Conservation (phyloP, 768 basidiomycete genomes). For the Filobasidium floriforme region DNA sequence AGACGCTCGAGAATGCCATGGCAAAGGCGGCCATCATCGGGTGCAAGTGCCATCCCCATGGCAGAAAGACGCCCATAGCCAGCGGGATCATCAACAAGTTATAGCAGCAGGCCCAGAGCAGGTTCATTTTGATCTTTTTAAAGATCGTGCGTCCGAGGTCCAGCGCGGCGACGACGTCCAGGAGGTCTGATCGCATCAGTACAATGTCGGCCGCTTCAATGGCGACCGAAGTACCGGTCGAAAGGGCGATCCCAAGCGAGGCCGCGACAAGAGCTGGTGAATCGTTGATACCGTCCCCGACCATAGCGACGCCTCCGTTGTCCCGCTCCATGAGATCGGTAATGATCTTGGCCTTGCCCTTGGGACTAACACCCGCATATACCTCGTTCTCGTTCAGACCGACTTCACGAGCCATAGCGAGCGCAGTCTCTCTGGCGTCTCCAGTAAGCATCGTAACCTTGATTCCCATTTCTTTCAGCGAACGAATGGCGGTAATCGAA, state of each 20-base stretch:
- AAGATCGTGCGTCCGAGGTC: conserved; percentile 85
- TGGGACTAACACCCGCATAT: conserved; percentile 87
- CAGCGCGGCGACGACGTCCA: conserved; percentile 94
- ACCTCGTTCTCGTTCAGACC: conserved; percentile 77
- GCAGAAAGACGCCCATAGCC: conserved; percentile 94
- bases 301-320: conserved; percentile 80
- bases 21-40: conserved; percentile 98
- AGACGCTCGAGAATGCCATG: conserved; percentile 96
- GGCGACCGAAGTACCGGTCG: conserved; percentile 91
- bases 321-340: conserved; percentile 68
- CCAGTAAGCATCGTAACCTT: conserved; percentile 91
- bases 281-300: conserved; percentile 98
- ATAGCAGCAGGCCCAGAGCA: conserved; percentile 93
- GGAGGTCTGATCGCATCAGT: conserved; percentile 89
- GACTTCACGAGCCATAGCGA: conserved; percentile 80
- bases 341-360: conserved; percentile 83
- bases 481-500: conserved; percentile 69
- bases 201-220: conserved; percentile 98
- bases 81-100: conserved; percentile 89
- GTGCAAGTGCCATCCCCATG: conserved; percentile 83
- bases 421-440: conserved; percentile 74
- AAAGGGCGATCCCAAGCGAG: conserved; percentile 91
- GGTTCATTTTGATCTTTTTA: conserved; percentile 79
- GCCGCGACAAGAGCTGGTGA: conserved; percentile 94
- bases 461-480: conserved; percentile 80